Conservation (phyloP, 257 asterid species). For the Galeopsis tetrahit region DNA sequence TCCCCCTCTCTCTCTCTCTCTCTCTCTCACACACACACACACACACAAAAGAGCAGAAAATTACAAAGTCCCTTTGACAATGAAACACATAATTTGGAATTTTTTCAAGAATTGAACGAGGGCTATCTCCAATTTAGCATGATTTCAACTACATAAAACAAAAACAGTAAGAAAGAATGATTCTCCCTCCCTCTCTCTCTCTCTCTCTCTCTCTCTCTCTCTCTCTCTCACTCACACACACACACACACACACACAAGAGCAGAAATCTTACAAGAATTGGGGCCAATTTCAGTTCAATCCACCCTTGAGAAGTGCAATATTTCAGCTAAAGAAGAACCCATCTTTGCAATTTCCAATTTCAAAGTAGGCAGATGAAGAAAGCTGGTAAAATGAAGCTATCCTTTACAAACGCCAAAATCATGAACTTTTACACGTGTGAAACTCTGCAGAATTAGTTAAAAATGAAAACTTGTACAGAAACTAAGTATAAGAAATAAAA, state of each 20-base stretch:
- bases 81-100: constrained; percentile 23
- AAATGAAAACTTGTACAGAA: constrained; percentile 41
- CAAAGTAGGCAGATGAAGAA: constrained; percentile 38
- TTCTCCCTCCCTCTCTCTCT: no score
- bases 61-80: not conserved
- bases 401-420: constrained; percentile 51
- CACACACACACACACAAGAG: not conserved
- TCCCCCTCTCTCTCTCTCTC: no score
- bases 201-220: no score
- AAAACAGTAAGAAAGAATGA: no score
- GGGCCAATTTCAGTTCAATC: constrained; percentile 36
- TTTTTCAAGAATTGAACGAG: not conserved
- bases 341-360: constrained; percentile 6
- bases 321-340: constrained; percentile 38
- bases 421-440: constrained; percentile 60
- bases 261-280: constrained; percentile 43
- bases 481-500: constrained; percentile 36
- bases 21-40: not conserved
- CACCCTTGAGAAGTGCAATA: constrained; percentile 17
- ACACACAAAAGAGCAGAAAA: not conserved
- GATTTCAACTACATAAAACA: not conserved
- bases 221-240: no score
- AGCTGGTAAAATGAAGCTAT: constrained; percentile 38
- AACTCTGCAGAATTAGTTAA: constrained; percentile 58
- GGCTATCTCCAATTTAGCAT: no score